Evolutionary conservation across 352 stramenopile species (phyloP), one percentile per base, ranked within the genome.

Genomic region (Achlya hypogyna): DNA sequence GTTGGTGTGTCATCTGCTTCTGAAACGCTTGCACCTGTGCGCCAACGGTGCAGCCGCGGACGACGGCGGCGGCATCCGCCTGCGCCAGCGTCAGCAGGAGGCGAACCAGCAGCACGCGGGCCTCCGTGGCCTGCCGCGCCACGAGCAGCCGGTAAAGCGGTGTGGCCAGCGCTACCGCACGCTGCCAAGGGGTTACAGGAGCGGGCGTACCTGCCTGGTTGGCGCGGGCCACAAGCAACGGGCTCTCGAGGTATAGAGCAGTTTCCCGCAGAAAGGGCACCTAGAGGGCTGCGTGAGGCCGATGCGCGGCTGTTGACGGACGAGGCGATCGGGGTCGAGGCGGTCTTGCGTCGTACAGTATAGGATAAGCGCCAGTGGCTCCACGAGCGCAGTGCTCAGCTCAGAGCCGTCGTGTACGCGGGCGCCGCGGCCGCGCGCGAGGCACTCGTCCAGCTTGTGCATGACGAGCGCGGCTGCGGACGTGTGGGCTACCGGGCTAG

Each of bases 291-390:
- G 9, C 28, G 25, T 18, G 32, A 22, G 51, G 52, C 1, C 4
- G 23, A 27, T 16, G 27, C n/a, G 65, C 16, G 51, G 12, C 35
- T 31, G 16, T 5, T 0, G 10, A 45, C 70, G 32, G 65, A 92
- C 83, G 40, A 89, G 56, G 20, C 88, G 82, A 22, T 69, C 51
- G 51, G 89, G 78, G 2, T 81, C 78, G 25, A 81, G 90, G 29
- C 83, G 75, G 25, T 89, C 75, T 23, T 74, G 77, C 0, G 81
- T 84, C 6, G 74, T 73, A 4, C 77, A 82, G 56, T 80, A 89
- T 77, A 86, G 77, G 38, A 92, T 78, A 18, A 78, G 79, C 1
- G 76, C 75, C 58, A 90, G 73, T 18, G 83, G 81, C 25, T 92
- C 80, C 25, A 81, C 79, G 2, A 78, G 25, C 29, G 66, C 56